A percentile compares a stretch with the other conserved stretches of the same genome.
Conservation (phyloP, 805 yeast species). For the Pichia scutulata region DNA sequence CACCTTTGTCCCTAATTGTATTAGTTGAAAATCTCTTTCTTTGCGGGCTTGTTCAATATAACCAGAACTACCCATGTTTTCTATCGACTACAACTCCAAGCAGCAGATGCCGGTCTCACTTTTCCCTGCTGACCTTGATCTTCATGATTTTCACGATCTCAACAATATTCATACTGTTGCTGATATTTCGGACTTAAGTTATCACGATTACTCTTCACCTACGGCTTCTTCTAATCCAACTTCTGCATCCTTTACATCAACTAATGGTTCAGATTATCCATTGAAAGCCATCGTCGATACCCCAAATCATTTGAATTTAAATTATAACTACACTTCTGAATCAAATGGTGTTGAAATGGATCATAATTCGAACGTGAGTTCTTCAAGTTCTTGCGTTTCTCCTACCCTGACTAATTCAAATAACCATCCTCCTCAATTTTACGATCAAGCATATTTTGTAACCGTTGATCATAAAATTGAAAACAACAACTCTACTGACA, state of each 20-base stretch:
- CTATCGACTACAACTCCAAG: neutral
- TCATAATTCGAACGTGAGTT: neutral
- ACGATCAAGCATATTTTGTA: neutral
- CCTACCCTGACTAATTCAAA: neutral
- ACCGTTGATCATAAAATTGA: neutral
- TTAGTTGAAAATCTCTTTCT: neutral
- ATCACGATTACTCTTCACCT: neutral
- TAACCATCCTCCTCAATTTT: neutral
- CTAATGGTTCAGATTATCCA: neutral
- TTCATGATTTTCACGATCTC: neutral
- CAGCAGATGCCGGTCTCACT: neutral
- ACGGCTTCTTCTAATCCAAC: neutral
- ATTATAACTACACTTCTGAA: neutral
- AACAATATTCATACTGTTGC: neutral
- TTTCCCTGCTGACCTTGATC: neutral
- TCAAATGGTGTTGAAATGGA: neutral
- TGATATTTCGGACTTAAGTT: neutral
- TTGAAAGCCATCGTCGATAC: neutral
- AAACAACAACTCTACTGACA: neutral
- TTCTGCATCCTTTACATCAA: neutral
- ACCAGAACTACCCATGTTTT: neutral
- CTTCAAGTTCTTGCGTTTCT: slow-evolving; percentile 7
- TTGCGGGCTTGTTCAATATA: neutral
- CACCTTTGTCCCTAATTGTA: neutral
- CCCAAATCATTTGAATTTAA: neutral